Evolutionary conservation across 495 filamentous ascomycete genomes (phyloP).

Genomic region (Aspergillus olivimuriae): DNA sequence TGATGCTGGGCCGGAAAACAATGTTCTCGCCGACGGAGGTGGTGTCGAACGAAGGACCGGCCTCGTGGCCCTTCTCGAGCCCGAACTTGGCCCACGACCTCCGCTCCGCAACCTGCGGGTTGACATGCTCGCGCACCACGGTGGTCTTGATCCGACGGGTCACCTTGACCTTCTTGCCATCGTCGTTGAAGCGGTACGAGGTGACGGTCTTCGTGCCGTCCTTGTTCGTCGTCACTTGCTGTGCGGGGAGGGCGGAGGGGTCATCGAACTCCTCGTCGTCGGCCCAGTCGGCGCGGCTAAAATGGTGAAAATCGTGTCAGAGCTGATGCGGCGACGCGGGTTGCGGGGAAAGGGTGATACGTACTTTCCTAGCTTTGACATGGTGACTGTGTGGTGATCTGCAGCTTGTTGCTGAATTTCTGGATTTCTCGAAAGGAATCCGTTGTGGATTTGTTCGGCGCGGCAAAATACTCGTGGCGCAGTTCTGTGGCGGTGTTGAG

Average conservation of each 20-base stretch:
- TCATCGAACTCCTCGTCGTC: conserved; percentile 93
- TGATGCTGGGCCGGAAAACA: conserved; percentile 79
- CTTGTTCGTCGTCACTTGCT: conserved; percentile 86
- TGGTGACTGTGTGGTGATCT: conserved; percentile 29
- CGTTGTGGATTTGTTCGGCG: conserved; percentile 46
- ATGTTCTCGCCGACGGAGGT: conserved; percentile 97
- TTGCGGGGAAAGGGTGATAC: conserved; percentile 9
- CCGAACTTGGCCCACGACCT: conserved; percentile 92
- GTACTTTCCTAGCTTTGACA: conserved; percentile 45
- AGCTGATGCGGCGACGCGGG: not conserved
- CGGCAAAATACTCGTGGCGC: conserved; percentile 34
- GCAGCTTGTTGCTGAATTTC: conserved; percentile 37
- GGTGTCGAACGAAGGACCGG: conserved; percentile 71
- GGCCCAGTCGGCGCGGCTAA: conserved; percentile 80
- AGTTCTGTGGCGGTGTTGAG: conserved; percentile 7
- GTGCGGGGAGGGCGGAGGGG: conserved; percentile 69
- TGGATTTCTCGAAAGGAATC: conserved; percentile 39
- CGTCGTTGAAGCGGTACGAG: conserved; percentile 84
- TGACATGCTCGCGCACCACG: conserved; percentile 82
- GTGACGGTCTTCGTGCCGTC: conserved; percentile 95
- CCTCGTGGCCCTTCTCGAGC: conserved; percentile 63
- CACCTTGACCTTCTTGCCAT: conserved; percentile 92
- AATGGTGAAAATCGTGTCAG: conserved; percentile 20
- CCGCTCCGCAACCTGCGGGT: conserved; percentile 92
- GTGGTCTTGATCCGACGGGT: conserved; percentile 90